phyloP scores from a whole-genome alignment of 352 stramenopile species.

The Globisporangium perplexum region DNA sequence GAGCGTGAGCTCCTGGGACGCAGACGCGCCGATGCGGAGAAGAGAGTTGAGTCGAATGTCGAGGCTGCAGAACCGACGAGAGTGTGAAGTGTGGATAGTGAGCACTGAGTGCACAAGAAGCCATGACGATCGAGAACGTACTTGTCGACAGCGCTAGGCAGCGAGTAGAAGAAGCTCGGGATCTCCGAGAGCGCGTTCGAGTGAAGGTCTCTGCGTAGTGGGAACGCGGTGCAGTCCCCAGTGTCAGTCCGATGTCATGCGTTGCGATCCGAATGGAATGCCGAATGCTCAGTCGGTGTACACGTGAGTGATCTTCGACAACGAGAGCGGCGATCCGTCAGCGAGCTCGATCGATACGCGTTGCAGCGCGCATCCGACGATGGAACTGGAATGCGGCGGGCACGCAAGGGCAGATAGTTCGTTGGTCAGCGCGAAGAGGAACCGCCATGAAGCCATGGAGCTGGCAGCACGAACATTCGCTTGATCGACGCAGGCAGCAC shows the following conservation, averaged over 20 bases:
- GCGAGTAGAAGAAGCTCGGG: conserved; percentile 18
- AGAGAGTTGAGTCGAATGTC: conserved; percentile 38
- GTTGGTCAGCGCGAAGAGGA: neutral
- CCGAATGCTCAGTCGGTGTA: conserved; percentile 10
- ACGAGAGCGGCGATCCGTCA: conserved; percentile 18
- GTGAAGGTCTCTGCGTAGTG: conserved; percentile 31
- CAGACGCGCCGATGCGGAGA: conserved; percentile 24
- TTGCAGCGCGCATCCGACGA: conserved; percentile 34
- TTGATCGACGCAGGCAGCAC: conserved; percentile 36
- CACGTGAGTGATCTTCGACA: conserved; percentile 21
- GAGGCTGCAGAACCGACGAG: conserved; percentile 17
- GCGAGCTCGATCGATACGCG: conserved; percentile 36
- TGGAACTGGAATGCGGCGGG: conserved; percentile 12
- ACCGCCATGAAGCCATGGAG: neutral
- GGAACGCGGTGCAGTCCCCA: neutral
- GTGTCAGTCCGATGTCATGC: neutral
- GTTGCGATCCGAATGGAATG: neutral
- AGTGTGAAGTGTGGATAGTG: too few species aligned
- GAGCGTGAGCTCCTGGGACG: conserved; percentile 20
- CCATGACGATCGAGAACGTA: conserved; percentile 12
- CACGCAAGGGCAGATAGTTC: neutral
- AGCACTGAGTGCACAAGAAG: neutral
- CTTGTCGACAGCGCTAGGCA: conserved; percentile 14
- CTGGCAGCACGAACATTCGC: conserved; percentile 24
- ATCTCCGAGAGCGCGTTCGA: conserved; percentile 30